Evolutionary conservation across 768 basidiomycete genomes (phyloP).

Genomic region (Pleurotus pulmonarius): DNA sequence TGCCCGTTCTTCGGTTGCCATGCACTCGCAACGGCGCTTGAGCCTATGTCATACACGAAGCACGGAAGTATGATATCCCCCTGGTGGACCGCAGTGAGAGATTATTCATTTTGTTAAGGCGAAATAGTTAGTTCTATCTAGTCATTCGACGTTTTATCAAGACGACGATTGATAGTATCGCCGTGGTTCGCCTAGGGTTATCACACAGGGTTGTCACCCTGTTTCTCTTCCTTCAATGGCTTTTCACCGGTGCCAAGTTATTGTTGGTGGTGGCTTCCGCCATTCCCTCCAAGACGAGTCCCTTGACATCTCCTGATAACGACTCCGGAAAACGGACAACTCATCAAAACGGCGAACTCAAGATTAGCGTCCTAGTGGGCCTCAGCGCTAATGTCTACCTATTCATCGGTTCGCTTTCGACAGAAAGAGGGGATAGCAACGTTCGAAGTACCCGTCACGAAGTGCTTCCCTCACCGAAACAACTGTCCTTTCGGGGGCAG

Average conservation of each 20-base stretch:
- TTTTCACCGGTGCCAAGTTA: not conserved
- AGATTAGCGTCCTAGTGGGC: too few species aligned
- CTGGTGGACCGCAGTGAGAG: not conserved
- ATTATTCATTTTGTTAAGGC: not conserved
- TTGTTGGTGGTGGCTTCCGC: not conserved
- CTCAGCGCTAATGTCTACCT: not conserved
- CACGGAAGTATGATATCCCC: not conserved
- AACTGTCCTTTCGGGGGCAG: not conserved
- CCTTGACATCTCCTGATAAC: constrained; percentile 4
- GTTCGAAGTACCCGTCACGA: not conserved
- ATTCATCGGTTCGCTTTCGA: not conserved
- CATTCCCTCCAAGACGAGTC: not conserved
- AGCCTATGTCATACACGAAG: not conserved
- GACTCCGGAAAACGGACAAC: not conserved
- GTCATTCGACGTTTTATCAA: too few species aligned
- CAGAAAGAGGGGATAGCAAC: not conserved
- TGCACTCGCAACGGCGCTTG: not conserved
- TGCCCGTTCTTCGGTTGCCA: not conserved
- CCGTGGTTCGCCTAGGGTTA: not conserved
- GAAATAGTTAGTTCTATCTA: not conserved
- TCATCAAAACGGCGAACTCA: constrained; percentile 2
- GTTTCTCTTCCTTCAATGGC: not conserved
- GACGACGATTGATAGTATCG: not conserved
- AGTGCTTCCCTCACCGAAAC: not conserved
- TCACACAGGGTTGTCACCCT: not conserved